These are phyloP conservation scores for Talaromyces nanjingensis DNA, from an alignment of 495 filamentous ascomycete species.

Conservation along the genomic window DNA sequence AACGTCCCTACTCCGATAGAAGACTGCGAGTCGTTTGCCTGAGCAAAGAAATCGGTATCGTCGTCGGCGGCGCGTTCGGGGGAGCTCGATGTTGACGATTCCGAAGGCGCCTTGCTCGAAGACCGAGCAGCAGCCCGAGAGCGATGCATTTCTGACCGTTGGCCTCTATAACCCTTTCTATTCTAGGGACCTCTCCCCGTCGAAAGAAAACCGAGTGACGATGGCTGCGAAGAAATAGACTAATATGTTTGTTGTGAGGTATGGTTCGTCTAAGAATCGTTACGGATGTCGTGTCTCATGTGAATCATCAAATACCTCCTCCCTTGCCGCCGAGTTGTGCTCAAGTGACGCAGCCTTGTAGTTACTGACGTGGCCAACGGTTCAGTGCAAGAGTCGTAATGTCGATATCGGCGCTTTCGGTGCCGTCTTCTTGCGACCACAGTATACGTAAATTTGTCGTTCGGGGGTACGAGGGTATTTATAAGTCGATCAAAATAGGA, in stretches of 20 bases:
- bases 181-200: background rate
- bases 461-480: background rate
- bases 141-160: constrained; percentile 27
- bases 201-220: background rate
- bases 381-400: background rate
- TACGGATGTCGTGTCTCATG: background rate
- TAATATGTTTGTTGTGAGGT: background rate
- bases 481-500: background rate
- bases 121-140: constrained; percentile 31
- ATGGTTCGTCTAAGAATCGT: background rate
- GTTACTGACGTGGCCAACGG: background rate
- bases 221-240: background rate
- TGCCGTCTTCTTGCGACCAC: background rate
- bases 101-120: constrained; percentile 41
- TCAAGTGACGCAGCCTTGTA: background rate
- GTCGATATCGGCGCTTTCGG: background rate
- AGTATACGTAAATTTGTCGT: background rate
- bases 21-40: constrained; percentile 82
- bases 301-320: background rate
- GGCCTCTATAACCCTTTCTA: background rate
- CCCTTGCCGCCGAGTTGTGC: background rate
- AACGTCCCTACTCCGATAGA: constrained; percentile 75
- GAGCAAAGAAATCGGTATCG: constrained; percentile 87
- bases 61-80: constrained; percentile 78
- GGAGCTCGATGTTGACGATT: constrained; percentile 75